phyloP scores from a whole-genome alignment of 768 basidiomycete genomes.

The Boletus vermiculosoides region DNA sequence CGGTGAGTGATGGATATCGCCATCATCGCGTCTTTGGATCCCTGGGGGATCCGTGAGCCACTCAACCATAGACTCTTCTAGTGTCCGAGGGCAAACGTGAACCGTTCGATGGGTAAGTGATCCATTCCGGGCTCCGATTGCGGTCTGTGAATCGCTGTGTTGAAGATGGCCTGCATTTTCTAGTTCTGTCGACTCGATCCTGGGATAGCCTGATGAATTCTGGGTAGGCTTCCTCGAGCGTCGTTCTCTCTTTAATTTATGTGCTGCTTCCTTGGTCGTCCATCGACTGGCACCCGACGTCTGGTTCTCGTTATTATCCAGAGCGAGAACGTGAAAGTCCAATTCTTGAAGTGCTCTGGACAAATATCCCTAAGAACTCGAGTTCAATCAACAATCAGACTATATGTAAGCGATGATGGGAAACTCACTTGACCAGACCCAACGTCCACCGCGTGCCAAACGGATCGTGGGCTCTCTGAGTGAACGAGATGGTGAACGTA shows the following conservation, averaged over 20 bases:
- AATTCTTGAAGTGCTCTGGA: conserved; percentile 46
- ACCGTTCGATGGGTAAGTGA: conserved; percentile 57
- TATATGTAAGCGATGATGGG: background rate
- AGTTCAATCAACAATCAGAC: background rate
- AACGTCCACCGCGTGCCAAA: conserved; percentile 61
- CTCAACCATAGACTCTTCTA: conserved; percentile 46
- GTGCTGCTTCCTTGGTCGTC: conserved; percentile 29
- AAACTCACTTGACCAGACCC: conserved; percentile 66
- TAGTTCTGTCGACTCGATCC: background rate
- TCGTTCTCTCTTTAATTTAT: conserved; percentile 15
- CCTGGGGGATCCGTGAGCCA: conserved; percentile 44
- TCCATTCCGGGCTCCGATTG: conserved; percentile 14
- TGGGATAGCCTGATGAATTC: background rate
- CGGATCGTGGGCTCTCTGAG: conserved; percentile 25
- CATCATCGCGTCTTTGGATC: background rate
- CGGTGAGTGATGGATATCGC: background rate
- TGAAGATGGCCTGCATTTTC: background rate
- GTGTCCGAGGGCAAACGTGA: conserved; percentile 48
- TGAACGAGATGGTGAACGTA: conserved; percentile 43
- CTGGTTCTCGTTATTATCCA: conserved; percentile 61
- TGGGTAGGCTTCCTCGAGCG: background rate
- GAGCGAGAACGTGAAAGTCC: conserved; percentile 55
- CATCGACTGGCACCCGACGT: conserved; percentile 55
- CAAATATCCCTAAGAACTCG: conserved; percentile 52
- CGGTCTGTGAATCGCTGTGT: background rate